Evolutionary conservation across 2,329 filamentous ascomycete species (phyloP), one percentile per base, ranked within the genome.

Genomic region (Fusarium stilboides): DNA sequence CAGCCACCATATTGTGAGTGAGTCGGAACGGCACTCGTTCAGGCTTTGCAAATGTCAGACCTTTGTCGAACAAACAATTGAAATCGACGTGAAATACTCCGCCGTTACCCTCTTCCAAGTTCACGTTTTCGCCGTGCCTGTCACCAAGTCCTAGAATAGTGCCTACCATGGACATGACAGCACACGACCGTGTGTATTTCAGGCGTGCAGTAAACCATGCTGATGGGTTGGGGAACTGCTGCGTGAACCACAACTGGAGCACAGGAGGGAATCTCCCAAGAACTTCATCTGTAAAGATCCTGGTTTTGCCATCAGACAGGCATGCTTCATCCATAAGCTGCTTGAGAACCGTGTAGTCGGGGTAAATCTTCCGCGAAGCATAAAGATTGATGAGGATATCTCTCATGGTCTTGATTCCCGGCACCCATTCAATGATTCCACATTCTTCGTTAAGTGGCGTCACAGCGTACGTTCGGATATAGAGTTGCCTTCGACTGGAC

Each of bases 91-190:
- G 96, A 80, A 99, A 93, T 4, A 97, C 90, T 52, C 95, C 95
- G 44, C 97, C 96, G 69, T 94, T 97, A 58, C 92, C 92, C 82
- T 98, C 94, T 79, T 98, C 94, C 33, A 99, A 89, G 31, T 98
- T 88, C 57, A 99, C 93, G 79, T 99, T 99, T 80, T 99, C 96
- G 61, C 95, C 95, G 80, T 99, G 96, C 6, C 96, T 91, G 80
- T 99, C 96, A 39, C 96, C 96, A 1, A 99, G 85, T 0, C 92
- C 96, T 6, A 99, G 87, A 49, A 98, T 94, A 58, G 97, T 97
- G 50, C 96, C 96, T 6, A 97, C 94, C 88, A 99, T 99, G n/a
- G 94, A 97, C 94, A 99, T 99, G 71, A 99, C 96, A 13, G 97
- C 96, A 75, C 93, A 95, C 1, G 96, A 97, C 6, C 96, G 89